Conservation (phyloP, 108 stramenopile species). For the Cyclotella baltica region DNA sequence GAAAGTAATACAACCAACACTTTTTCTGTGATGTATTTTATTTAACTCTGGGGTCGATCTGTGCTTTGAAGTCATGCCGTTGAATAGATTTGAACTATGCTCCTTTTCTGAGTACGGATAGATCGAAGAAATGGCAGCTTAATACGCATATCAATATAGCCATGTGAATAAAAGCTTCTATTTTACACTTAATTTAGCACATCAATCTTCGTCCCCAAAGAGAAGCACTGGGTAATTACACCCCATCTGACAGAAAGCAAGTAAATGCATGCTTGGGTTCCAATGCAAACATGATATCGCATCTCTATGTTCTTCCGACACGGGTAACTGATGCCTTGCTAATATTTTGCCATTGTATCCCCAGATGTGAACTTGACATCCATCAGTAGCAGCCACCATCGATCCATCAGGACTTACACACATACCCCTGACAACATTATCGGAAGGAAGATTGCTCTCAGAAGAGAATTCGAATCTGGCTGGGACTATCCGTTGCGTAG, state of each 20-base stretch:
- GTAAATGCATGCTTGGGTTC: constrained; percentile 5
- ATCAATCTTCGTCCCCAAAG: not conserved
- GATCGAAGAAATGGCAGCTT: too few relatives aligned
- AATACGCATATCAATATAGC: too few relatives aligned
- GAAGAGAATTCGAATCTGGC: not conserved
- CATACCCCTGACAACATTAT: not conserved
- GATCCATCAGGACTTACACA: constrained; percentile 1
- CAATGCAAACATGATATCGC: constrained; percentile 12
- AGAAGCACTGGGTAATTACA: constrained; percentile 1
- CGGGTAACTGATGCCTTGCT: not conserved
- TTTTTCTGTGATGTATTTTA: too few relatives aligned
- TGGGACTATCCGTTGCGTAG: not conserved
- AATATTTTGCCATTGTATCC: not conserved
- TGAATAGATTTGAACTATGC: too few relatives aligned
- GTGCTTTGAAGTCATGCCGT: too few relatives aligned
- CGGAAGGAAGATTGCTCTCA: not conserved
- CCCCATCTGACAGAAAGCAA: not conserved
- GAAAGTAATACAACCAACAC: not conserved
- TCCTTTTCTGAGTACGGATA: too few relatives aligned
- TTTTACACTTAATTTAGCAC: too few relatives aligned
- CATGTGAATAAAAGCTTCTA: too few relatives aligned
- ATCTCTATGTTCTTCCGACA: not conserved
- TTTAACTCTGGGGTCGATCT: too few relatives aligned
- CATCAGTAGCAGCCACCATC: constrained; percentile 3
- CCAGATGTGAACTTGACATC: not conserved